Conservation (phyloP, 2,329 filamentous ascomycete species). For the Triangularia setosa region DNA sequence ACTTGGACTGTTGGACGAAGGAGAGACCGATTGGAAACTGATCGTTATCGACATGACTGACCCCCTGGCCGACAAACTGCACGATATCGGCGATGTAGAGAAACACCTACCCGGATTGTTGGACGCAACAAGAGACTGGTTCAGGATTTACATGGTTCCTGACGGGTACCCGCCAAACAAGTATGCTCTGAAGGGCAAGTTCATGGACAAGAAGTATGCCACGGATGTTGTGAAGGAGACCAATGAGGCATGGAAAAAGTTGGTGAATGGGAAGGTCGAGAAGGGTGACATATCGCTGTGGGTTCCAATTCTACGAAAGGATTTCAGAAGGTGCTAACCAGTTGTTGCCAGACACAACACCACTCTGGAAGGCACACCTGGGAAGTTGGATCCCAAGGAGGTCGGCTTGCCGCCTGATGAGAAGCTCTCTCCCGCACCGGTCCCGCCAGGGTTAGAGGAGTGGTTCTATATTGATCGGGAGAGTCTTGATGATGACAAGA, state of each 20-base stretch:
- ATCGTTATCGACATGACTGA: conserved; percentile 98
- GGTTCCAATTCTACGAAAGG: conserved; percentile 42
- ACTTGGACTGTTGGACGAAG: conserved; percentile 97
- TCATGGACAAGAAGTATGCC: conserved; percentile 99
- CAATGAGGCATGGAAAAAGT: conserved; percentile 89
- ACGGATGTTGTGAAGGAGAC: conserved; percentile 92
- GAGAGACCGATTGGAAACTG: conserved; percentile 99
- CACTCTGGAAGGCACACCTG: conserved; percentile 20
- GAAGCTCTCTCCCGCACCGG: conserved; percentile 74
- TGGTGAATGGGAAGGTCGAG: conserved; percentile 81
- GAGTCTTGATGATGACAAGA: neutral
- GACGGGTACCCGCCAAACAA: conserved; percentile 99
- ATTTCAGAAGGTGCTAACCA: conserved; percentile 3
- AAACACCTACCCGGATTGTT: conserved; percentile 91
- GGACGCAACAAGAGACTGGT: conserved; percentile 98
- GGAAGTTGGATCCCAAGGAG: conserved; percentile 18
- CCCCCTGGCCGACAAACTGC: conserved; percentile 87
- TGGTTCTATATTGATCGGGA: conserved; percentile 68
- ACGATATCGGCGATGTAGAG: conserved; percentile 98
- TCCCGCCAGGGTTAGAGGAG: conserved; percentile 69
- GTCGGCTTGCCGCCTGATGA: conserved; percentile 62
- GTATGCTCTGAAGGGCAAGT: conserved; percentile 98
- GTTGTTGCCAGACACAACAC: conserved; percentile 23
- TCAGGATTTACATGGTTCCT: conserved; percentile 99
- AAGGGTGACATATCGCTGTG: conserved; percentile 76